Percentiles rank a stretch among this genome's conserved stretches.
These are phyloP conservation scores for Plasmodium gonderi DNA, from an alignment of 169 alveolate species.

Conservation along the genomic window DNA sequence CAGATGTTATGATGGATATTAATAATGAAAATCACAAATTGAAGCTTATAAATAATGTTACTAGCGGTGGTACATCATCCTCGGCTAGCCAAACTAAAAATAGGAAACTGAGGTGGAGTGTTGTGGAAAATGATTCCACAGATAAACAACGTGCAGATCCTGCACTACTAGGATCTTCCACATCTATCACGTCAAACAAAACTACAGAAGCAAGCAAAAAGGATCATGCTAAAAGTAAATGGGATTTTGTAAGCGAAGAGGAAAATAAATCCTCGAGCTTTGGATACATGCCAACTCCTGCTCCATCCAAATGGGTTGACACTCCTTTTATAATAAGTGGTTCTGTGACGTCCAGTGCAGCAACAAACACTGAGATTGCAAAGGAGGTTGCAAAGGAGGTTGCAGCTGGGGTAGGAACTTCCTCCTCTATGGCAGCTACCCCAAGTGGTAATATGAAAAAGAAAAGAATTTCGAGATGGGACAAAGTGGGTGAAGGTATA, in stretches of 20 bases:
- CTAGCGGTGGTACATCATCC: neutral
- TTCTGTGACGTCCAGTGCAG: too few relatives aligned
- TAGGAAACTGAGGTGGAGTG: neutral
- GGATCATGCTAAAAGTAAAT: constrained; percentile 32
- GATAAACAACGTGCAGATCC: constrained; percentile 63
- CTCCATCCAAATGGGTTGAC: constrained; percentile 19
- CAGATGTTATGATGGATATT: constrained; percentile 79
- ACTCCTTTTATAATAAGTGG: constrained; percentile 16
- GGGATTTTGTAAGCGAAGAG: constrained; percentile 25
- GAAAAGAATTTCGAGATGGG: constrained; percentile 39
- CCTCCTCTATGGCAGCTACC: too few relatives aligned
- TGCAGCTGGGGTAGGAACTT: too few relatives aligned
- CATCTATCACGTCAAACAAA: constrained; percentile 74
- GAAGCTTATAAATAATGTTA: constrained; percentile 50
- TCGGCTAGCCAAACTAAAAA: neutral
- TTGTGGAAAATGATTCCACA: neutral
- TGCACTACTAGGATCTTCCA: too few relatives aligned
- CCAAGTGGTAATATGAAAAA: neutral
- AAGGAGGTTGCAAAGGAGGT: too few relatives aligned
- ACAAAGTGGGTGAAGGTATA: constrained; percentile 57
- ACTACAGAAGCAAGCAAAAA: constrained; percentile 62
- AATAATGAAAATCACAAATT: constrained; percentile 60
- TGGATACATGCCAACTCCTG: constrained; percentile 27
- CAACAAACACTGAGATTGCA: too few relatives aligned
- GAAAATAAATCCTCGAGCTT: neutral